A percentile compares a stretch with the other conserved stretches of the same genome.
Evolutionary conservation across 495 filamentous ascomycete genomes (phyloP).

Genomic region (Penicillium pancosmium): DNA sequence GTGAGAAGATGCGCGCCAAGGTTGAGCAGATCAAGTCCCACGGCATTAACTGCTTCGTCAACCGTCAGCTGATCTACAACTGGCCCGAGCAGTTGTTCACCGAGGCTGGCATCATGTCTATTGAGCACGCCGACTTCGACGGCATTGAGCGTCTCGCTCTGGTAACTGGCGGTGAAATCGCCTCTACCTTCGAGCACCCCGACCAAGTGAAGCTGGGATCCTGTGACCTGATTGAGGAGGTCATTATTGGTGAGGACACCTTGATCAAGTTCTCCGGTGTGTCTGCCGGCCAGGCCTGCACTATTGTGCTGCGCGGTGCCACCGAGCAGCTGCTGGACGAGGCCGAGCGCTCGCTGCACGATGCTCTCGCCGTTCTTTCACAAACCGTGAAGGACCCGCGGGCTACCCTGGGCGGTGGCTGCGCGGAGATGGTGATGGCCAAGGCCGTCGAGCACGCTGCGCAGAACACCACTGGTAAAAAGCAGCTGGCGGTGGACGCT

Average conservation of each 20-base stretch:
- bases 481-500: slow-evolving; percentile 86
- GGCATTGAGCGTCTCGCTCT: slow-evolving; percentile 93
- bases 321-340: slow-evolving; percentile 97
- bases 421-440: slow-evolving; percentile 98
- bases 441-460: slow-evolving; percentile 95
- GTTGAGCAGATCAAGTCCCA: slow-evolving; percentile 98
- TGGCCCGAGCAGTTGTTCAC: slow-evolving; percentile 99
- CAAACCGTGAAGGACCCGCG: slow-evolving; percentile 95
- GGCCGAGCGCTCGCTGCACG: slow-evolving; percentile 92
- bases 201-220: slow-evolving; percentile 94
- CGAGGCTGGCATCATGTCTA: slow-evolving; percentile 95
- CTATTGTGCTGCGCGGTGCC: slow-evolving; percentile 92
- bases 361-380: slow-evolving; percentile 94
- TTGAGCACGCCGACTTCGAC: slow-evolving; percentile 98
- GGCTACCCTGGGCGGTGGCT: slow-evolving; percentile 92
- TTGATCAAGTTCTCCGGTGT: slow-evolving; percentile 97
- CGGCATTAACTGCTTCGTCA: slow-evolving; percentile 99
- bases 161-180: slow-evolving; percentile 95
- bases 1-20: slow-evolving; percentile 99
- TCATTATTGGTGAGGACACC: slow-evolving; percentile 97
- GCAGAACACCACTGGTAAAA: slow-evolving; percentile 94
- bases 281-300: slow-evolving; percentile 92
- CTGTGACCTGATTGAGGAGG: slow-evolving; percentile 95
- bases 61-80: slow-evolving; percentile 98
- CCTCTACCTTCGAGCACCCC: slow-evolving; percentile 96